Base-by-base conservation (phyloP, 1,284 basidiomycete species). In the Ganoderma lingzhi region DNA sequence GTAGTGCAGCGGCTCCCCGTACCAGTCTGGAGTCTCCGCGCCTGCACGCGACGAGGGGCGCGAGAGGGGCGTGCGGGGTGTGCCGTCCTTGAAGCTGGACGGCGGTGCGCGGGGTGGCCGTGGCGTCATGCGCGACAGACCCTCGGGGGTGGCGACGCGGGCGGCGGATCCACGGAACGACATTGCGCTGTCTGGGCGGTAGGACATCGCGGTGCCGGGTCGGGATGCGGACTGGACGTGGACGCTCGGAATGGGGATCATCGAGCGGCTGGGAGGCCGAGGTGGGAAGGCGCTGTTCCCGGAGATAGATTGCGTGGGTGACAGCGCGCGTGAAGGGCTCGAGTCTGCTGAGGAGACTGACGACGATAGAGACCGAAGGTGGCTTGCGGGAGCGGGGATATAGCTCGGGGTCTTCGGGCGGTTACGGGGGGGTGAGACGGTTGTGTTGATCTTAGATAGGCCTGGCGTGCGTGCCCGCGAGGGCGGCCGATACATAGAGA, bases 241-340 rank as follows among this genome's bases (percentile, higher is more conserved):
- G 2, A 94, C 82, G 71, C 85, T 89, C 5, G 93, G 93, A 28
- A 93, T 84, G 23, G 93, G 93, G 69, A 95, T 94, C 87, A 88
- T 91, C 5, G 93, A 94, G 68, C 91, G 86, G 77, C 93, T 94
- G 1, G 93, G 92, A 42, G 93, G 91, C 45, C 93, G 86, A n/a
- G 90, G 87, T 59, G 88, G 88, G 10, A 79, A 86, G 53, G 32
- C 39, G 56, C 39, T 59, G 15, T 63, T 85, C 61, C 80, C 78
- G 9, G 82, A 78, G 56, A 82, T 79, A 8, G 72, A 70, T 35
- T 63, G 84, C 10, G 89, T 80, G 17, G 93, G 93, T 0, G 93
- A 93, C 67, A 92, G 82, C 0, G 90, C 86, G 37, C 71, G 87
- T 69, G 59, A 61, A 23, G 59, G 59, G 15, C 59, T 61, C 23